A percentile compares a stretch with the other conserved stretches of the same genome.
These are phyloP conservation scores for Fomitopsis schrenkii DNA, from an alignment of 1,284 basidiomycete species.

Conservation along the genomic window DNA sequence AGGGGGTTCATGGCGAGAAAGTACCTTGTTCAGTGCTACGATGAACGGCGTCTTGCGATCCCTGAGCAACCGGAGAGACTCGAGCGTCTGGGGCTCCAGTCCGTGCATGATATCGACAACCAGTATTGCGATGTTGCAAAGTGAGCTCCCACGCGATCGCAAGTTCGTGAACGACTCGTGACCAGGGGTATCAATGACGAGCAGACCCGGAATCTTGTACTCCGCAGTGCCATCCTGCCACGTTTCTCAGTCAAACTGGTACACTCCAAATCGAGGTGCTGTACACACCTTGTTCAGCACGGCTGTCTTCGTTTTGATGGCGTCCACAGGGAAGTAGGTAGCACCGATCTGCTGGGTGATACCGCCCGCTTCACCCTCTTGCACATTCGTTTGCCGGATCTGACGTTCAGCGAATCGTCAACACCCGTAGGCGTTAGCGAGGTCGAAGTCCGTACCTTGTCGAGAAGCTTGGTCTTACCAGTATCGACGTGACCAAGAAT, in stretches of 20 bases:
- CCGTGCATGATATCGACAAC: slow-evolving; percentile 99
- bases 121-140: slow-evolving; percentile 99
- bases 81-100: slow-evolving; percentile 95
- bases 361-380: slow-evolving; percentile 99
- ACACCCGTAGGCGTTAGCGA: neutral
- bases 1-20: neutral
- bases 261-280: slow-evolving; percentile 4
- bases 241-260: neutral
- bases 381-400: slow-evolving; percentile 99
- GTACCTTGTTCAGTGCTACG: slow-evolving; percentile 95
- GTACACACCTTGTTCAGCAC: slow-evolving; percentile 79
- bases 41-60: slow-evolving; percentile 99
- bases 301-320: slow-evolving; percentile 89
- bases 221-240: slow-evolving; percentile 75
- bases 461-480: slow-evolving; percentile 97
- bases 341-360: slow-evolving; percentile 99
- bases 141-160: slow-evolving; percentile 92
- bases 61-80: slow-evolving; percentile 89
- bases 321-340: slow-evolving; percentile 99
- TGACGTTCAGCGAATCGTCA: slow-evolving; percentile 25
- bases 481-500: slow-evolving; percentile 99
- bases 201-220: slow-evolving; percentile 95
- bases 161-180: slow-evolving; percentile 99
- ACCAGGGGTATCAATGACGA: slow-evolving; percentile 98
- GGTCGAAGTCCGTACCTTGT: slow-evolving; percentile 62